Evolutionary conservation across 139 green algal species (phyloP), one percentile per base, ranked within the genome.

Genomic region (Volvox africanus): DNA sequence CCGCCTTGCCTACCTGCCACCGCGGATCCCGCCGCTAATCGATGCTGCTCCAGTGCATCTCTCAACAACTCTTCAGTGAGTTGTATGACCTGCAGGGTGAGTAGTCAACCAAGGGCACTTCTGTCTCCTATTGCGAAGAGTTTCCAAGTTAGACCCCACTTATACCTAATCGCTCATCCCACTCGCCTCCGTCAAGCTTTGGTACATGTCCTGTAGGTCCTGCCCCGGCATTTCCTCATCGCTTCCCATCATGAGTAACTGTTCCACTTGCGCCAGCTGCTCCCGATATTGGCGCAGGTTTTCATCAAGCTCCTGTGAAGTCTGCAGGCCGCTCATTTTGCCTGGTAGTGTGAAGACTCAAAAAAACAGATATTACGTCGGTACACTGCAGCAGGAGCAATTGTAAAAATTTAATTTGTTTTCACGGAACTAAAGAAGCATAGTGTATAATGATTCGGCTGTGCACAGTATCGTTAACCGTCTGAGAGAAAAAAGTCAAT

Each of bases 131-230:
- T 55, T 55, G 44, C 44, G 44, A 14, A 9, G 5, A 55, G 44
- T 55, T 55, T 9, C 44, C 44, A 55, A 9, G 44, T 55, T 14
- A 55, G 44, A 55, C 44, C 44, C 44, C 44, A 55, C 9, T 55
- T 55, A 55, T 55, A 55, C 44, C 11, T 2, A 75, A 28, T 32
- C 14, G 67, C 14, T 75, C 67, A 11, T 14, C 71, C 71, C 30
- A 81, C 75, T 81, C 28, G 96, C 96, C 92, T 98, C 96, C 19
- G 90, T 75, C 9, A 98, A 61, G 83, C 94, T 96, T 22, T 95
- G 92, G 81, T 96, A 96, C 86, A 98, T 95, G 1, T 96, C 95
- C 44, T 93, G 83, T 5, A 97, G 95, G 89, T 98, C 96, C 24
- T 92, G 86, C 22, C 89, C 86, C 0, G 89, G 93, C 92, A 97